phyloP scores from a whole-genome alignment of 148 eudicot genomes.

The Vaccinium vitisidaea region DNA sequence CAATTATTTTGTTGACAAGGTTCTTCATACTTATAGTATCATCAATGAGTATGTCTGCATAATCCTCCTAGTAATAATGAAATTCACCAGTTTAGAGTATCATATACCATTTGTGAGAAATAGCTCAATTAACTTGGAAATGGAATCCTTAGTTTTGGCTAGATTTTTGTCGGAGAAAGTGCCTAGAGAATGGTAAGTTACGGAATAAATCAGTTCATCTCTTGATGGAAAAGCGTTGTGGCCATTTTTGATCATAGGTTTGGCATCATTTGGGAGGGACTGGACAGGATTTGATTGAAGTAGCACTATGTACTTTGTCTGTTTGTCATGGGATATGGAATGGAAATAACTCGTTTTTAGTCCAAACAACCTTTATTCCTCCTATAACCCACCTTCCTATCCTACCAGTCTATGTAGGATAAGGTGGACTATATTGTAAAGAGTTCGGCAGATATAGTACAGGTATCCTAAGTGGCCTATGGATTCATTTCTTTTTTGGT shows the following conservation, averaged over 20 bases:
- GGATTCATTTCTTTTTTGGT: background rate
- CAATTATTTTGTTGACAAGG: conserved; percentile 72
- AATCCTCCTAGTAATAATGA: background rate
- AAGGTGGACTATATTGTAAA: background rate
- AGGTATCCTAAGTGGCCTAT: background rate
- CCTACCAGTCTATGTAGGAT: background rate
- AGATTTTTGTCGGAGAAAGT: background rate
- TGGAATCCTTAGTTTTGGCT: background rate
- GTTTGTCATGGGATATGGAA: background rate
- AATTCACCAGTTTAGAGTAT: background rate
- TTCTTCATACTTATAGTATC: conserved; percentile 61
- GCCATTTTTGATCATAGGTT: background rate
- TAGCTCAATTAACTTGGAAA: background rate
- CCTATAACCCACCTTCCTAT: background rate
- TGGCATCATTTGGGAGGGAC: background rate
- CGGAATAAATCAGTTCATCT: background rate
- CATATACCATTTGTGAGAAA: background rate
- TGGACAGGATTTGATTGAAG: background rate
- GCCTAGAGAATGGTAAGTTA: background rate
- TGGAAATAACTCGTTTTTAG: background rate
- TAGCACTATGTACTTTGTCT: background rate
- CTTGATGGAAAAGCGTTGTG: background rate
- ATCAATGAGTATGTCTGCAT: conserved; percentile 59
- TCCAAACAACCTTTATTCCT: background rate
- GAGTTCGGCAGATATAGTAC: background rate